A percentile compares a stretch with the other conserved stretches of the same genome.
Conservation (phyloP, 768 basidiomycete genomes). For the Collybia nuda region DNA sequence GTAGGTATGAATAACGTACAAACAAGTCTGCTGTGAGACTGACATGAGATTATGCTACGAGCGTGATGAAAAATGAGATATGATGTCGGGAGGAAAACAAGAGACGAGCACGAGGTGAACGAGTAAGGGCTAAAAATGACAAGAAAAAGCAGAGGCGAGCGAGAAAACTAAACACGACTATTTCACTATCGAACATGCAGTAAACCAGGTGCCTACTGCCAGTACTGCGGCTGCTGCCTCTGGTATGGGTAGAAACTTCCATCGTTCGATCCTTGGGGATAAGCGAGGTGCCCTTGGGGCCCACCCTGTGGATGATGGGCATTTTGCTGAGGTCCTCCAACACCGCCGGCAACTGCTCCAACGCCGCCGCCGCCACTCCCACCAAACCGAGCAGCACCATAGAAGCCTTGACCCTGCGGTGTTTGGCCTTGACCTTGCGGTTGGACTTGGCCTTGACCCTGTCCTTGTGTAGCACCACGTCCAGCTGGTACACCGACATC, state of each 20-base stretch:
- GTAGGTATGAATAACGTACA: conserved; percentile 17
- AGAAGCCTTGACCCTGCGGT: conserved; percentile 52
- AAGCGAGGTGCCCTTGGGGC: conserved; percentile 59
- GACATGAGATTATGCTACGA: conserved; percentile 22
- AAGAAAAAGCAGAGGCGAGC: conserved; percentile 7
- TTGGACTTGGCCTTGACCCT: conserved; percentile 47
- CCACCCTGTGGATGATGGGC: conserved; percentile 42
- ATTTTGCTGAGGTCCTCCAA: conserved; percentile 41
- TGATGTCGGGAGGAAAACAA: conserved; percentile 12
- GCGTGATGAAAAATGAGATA: conserved; percentile 11
- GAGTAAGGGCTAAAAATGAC: conserved; percentile 2
- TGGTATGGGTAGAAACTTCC: conserved; percentile 74
- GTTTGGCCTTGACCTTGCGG: conserved; percentile 54
- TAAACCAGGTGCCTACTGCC: conserved; percentile 48
- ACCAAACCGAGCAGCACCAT: conserved; percentile 46
- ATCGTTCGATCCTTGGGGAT: conserved; percentile 65
- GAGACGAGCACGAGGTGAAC: conserved; percentile 3
- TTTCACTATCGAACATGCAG: conserved; percentile 3
- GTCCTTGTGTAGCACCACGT: conserved; percentile 41
- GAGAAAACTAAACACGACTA: conserved; percentile 8
- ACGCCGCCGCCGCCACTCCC: conserved; percentile 35
- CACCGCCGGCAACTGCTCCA: conserved; percentile 33
- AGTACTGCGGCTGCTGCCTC: conserved; percentile 62
- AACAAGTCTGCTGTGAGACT: conserved; percentile 5
- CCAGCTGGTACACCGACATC: conserved; percentile 54